phyloP scores from a whole-genome alignment of 495 filamentous ascomycete species.

The Penicillium malachiteum region DNA sequence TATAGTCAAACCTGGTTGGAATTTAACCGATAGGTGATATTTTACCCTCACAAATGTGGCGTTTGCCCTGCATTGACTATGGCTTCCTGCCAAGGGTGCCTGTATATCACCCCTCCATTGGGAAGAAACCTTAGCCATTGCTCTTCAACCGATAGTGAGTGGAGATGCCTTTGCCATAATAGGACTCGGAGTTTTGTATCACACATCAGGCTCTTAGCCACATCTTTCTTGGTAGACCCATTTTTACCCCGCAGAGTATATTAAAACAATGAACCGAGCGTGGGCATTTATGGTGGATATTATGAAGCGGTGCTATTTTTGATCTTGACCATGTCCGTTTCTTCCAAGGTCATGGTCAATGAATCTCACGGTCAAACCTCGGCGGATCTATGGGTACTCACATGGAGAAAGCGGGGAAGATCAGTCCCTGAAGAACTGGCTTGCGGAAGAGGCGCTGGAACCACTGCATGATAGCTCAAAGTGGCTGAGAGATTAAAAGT shows the following conservation, averaged over 20 bases:
- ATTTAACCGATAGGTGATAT: constrained; percentile 2
- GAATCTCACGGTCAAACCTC: constrained; percentile 3
- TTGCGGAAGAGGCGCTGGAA: neutral
- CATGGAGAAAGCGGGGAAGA: neutral
- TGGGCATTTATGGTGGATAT: neutral
- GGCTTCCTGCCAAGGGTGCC: neutral
- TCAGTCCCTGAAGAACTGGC: neutral
- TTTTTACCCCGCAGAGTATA: neutral
- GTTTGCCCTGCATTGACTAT: neutral
- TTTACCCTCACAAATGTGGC: neutral
- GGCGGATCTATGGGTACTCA: neutral
- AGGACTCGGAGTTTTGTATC: too few relatives aligned
- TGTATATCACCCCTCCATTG: neutral
- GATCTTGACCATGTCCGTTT: neutral
- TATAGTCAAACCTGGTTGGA: neutral
- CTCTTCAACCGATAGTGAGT: neutral
- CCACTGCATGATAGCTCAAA: too few relatives aligned
- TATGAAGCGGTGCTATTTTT: neutral
- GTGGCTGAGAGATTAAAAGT: too few relatives aligned
- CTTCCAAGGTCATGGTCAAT: neutral
- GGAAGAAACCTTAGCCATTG: neutral
- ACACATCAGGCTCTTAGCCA: too few relatives aligned
- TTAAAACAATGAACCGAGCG: neutral
- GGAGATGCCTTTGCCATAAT: neutral
- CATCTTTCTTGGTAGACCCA: neutral